A percentile compares a stretch with the other conserved stretches of the same genome.
phyloP scores from a whole-genome alignment of 2,329 filamentous ascomycete genomes.

The Endocalyx cinctus region DNA sequence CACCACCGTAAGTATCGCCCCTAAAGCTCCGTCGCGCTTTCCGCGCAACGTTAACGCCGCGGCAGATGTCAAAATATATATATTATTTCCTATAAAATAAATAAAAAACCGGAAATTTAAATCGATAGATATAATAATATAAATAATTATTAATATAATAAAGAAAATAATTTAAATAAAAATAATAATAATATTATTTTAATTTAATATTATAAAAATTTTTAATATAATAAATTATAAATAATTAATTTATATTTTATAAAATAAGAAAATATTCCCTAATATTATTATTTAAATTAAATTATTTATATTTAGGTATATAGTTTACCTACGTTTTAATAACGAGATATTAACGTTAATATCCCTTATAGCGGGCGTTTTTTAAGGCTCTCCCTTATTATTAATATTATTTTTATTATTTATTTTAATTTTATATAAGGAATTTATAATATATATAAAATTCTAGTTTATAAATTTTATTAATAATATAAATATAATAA shows the following conservation, averaged over 20 bases:
- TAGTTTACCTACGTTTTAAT: background rate
- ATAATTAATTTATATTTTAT: background rate
- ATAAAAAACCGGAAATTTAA: conserved; percentile 1
- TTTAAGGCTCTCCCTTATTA: background rate
- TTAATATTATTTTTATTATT: background rate
- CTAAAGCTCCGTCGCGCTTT: too few relatives aligned
- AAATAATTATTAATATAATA: background rate
- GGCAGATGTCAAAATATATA: too few relatives aligned
- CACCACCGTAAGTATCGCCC: too few relatives aligned
- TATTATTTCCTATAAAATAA: background rate
- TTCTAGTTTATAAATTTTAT: background rate
- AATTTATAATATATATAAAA: background rate
- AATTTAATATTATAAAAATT: background rate
- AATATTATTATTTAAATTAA: background rate
- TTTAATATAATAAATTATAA: conserved; percentile 1
- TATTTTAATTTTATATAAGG: background rate
- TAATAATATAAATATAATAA: background rate
- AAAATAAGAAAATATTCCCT: background rate
- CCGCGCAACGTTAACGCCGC: too few relatives aligned
- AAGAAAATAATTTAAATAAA: background rate
- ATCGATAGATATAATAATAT: conserved; percentile 1
- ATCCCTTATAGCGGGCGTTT: background rate
- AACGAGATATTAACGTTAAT: background rate
- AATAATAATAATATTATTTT: background rate
- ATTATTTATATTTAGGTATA: background rate